phyloP scores from a whole-genome alignment of 345 rosid genomes.

The Eucalyptus virginea region DNA sequence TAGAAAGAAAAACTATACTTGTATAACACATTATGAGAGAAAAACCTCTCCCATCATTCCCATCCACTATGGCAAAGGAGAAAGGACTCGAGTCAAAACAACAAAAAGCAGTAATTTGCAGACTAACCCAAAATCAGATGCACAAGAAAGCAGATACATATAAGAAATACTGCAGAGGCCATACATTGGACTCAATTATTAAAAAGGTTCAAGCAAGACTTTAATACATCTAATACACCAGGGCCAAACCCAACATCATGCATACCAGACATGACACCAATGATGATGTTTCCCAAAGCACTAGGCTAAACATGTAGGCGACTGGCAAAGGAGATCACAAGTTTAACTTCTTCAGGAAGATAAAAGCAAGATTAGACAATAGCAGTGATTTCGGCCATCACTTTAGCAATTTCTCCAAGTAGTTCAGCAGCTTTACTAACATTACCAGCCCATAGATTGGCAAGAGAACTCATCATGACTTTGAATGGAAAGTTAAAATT shows the following conservation, averaged over 20 bases:
- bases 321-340: background rate
- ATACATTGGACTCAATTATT: background rate
- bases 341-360: background rate
- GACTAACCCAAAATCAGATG: background rate
- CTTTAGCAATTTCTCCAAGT: background rate
- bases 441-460: background rate
- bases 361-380: background rate
- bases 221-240: background rate
- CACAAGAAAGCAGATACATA: background rate
- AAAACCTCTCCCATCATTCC: background rate
- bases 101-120: background rate
- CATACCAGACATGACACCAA: background rate
- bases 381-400: background rate
- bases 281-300: background rate
- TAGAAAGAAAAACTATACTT: background rate
- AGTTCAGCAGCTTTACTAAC: background rate
- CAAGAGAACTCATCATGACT: background rate
- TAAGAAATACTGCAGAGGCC: background rate
- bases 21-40: background rate
- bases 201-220: background rate
- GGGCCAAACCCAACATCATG: background rate
- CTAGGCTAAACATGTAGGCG: background rate
- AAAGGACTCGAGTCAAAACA: background rate
- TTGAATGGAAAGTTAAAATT: background rate
- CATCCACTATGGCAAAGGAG: background rate